These are phyloP conservation scores for Aspergillus quadrilineatus DNA, from an alignment of 2,329 filamentous ascomycete species.

Conservation along the genomic window DNA sequence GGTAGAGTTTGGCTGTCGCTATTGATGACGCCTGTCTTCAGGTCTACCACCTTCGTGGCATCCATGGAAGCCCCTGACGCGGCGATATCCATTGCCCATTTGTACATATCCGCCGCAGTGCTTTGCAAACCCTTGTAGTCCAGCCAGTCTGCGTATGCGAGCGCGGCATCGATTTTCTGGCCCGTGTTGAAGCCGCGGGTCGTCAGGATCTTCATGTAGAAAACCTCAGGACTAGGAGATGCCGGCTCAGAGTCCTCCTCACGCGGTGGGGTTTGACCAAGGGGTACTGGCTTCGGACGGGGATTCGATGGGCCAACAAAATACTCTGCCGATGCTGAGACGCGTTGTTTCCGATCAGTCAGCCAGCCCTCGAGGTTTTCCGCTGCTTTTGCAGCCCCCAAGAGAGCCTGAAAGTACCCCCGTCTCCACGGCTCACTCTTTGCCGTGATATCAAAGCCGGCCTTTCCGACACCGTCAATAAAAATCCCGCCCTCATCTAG, in stretches of 20 bases:
- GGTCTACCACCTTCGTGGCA: conserved; percentile 55
- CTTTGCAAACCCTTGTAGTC: conserved; percentile 69
- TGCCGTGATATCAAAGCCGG: conserved; percentile 66
- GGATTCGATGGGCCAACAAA: conserved; percentile 84
- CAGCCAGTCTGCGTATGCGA: conserved; percentile 82
- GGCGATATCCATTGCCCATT: conserved; percentile 74
- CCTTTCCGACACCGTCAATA: conserved; percentile 56
- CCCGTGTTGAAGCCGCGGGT: conserved; percentile 75
- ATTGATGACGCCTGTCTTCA: conserved; percentile 63
- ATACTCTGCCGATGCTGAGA: conserved; percentile 69
- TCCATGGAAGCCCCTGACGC: conserved; percentile 53
- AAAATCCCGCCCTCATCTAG: conserved; percentile 53
- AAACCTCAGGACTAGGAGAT: conserved; percentile 69
- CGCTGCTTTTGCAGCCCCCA: conserved; percentile 71
- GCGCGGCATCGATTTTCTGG: conserved; percentile 76
- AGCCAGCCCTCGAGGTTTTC: conserved; percentile 82
- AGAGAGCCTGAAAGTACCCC: conserved; percentile 79
- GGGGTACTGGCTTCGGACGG: conserved; percentile 69
- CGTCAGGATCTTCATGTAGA: conserved; percentile 78
- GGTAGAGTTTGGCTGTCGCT: conserved; percentile 55
- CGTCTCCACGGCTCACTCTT: conserved; percentile 83
- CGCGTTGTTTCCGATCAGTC: conserved; percentile 63
- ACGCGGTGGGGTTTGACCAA: conserved; percentile 61
- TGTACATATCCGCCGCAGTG: conserved; percentile 70
- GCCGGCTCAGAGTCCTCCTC: conserved; percentile 74